Evolutionary conservation across 345 rosid genomes (phyloP).

Genomic region (Aquilaria sinensis): DNA sequence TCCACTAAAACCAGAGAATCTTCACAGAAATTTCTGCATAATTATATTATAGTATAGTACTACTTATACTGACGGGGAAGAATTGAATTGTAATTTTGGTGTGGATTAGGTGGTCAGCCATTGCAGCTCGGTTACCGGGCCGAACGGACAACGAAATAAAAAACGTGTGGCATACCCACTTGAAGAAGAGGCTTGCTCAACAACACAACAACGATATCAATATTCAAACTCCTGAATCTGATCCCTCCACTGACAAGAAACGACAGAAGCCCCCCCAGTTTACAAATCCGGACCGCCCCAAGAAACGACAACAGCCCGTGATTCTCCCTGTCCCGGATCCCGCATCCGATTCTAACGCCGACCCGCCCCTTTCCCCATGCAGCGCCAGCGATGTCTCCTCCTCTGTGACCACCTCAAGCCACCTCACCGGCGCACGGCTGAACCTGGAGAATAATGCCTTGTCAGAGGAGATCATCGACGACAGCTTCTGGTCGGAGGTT

Average conservation of each 20-base stretch:
- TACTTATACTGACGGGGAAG: neutral
- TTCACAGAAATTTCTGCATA: no score
- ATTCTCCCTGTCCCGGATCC: neutral
- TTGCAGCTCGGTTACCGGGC: slow-evolving; percentile 75
- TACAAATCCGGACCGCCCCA: slow-evolving; percentile 1
- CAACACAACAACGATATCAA: no score
- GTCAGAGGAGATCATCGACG: slow-evolving; percentile 21
- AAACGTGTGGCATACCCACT: slow-evolving; percentile 80
- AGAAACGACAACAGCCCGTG: slow-evolving; percentile 6
- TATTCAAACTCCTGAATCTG: no score
- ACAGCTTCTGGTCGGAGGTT: slow-evolving; percentile 37
- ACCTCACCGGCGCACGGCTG: neutral
- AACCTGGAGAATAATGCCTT: slow-evolving; percentile 8
- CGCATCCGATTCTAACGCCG: no score
- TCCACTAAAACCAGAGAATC: no score
- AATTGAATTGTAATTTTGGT: neutral
- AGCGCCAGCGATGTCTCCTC: slow-evolving; percentile 27
- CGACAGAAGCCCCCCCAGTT: neutral
- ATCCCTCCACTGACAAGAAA: slow-evolving; percentile 3
- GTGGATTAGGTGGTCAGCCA: slow-evolving; percentile 68
- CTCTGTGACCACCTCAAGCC: slow-evolving; percentile 5
- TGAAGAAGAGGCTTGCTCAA: slow-evolving; percentile 45
- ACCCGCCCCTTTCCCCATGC: no score
- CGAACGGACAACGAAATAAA: slow-evolving; percentile 85
- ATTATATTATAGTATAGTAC: neutral